Conservation (phyloP, 305 asterid species). For the Striga hermonthica region DNA sequence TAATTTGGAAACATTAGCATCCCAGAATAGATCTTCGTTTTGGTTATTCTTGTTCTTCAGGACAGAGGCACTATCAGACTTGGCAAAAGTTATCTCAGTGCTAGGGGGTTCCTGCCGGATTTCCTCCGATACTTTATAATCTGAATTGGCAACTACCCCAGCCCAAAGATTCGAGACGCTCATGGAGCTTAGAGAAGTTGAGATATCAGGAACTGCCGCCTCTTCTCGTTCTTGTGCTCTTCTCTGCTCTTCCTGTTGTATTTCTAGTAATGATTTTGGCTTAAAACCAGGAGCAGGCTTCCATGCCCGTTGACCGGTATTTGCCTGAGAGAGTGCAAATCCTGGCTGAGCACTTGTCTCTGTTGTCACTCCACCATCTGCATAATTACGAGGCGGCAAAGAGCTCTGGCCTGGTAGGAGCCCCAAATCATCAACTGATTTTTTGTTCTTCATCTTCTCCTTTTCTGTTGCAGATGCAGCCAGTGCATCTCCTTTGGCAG, state of each 20-base stretch:
- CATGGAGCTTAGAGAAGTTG: conserved; percentile 46
- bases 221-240: conserved; percentile 63
- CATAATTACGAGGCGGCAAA: conserved; percentile 14
- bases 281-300: conserved; percentile 88
- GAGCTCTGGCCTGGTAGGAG: conserved; percentile 31
- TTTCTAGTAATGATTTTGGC: conserved; percentile 71
- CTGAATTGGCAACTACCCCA: conserved; percentile 50
- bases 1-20: conserved; percentile 34
- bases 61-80: conserved; percentile 36
- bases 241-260: conserved; percentile 82
- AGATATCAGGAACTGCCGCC: conserved; percentile 42
- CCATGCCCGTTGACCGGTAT: conserved; percentile 63
- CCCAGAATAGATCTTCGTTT: conserved; percentile 56
- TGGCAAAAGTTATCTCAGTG: conserved; percentile 35
- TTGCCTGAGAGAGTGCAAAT: conserved; percentile 35
- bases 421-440: conserved; percentile 32
- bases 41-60: conserved; percentile 52
- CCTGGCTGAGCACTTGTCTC: conserved; percentile 37
- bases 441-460: conserved; percentile 33
- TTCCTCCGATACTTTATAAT: conserved; percentile 45
- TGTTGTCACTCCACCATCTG: conserved; percentile 29
- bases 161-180: conserved; percentile 54
- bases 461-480: conserved; percentile 36
- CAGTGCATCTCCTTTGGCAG: conserved; percentile 35
- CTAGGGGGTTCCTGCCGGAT: conserved; percentile 37